Evolutionary conservation across 1,139 yeast genomes (phyloP).

Genomic region (Suhomyces chickasaworum): DNA sequence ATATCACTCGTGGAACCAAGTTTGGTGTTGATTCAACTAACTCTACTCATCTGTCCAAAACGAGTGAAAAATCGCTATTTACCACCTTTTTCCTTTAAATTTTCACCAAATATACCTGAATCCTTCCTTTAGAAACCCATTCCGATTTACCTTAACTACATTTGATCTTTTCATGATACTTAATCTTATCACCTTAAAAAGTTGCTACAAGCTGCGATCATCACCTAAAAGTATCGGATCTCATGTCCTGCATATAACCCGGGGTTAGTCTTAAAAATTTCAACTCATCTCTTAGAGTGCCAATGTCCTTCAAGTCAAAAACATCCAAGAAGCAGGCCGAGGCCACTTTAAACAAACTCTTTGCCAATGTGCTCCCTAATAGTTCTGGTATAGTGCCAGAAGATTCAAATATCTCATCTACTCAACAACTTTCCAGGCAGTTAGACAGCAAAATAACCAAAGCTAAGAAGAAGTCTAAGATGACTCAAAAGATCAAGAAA

Average conservation of each 20-base stretch:
- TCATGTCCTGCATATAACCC: neutral
- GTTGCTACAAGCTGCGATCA: too few relatives aligned
- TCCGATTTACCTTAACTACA: too few relatives aligned
- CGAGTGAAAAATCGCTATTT: too few relatives aligned
- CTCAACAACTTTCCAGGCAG: slow-evolving; percentile 24
- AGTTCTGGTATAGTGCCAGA: slow-evolving; percentile 24
- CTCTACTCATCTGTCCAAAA: too few relatives aligned
- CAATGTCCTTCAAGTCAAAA: slow-evolving; percentile 34
- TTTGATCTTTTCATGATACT: too few relatives aligned
- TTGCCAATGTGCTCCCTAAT: slow-evolving; percentile 46
- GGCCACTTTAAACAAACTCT: slow-evolving; percentile 44
- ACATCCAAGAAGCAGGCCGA: slow-evolving; percentile 38
- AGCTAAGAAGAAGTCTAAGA: slow-evolving; percentile 41
- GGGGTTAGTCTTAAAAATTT: neutral
- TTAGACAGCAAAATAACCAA: slow-evolving; percentile 15
- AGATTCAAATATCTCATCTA: slow-evolving; percentile 18
- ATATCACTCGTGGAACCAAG: too few relatives aligned
- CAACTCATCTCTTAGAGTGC: neutral
- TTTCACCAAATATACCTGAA: too few relatives aligned
- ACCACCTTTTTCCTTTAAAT: too few relatives aligned
- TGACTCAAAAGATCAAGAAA: slow-evolving; percentile 37
- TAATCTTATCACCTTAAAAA: too few relatives aligned
- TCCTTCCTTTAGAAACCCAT: too few relatives aligned
- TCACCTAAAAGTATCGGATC: neutral
- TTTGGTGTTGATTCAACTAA: too few relatives aligned